Evolutionary conservation across 208 protist species (phyloP), one percentile per base, ranked within the genome.

Genomic region (Herpetomonas samuelpessoai): DNA sequence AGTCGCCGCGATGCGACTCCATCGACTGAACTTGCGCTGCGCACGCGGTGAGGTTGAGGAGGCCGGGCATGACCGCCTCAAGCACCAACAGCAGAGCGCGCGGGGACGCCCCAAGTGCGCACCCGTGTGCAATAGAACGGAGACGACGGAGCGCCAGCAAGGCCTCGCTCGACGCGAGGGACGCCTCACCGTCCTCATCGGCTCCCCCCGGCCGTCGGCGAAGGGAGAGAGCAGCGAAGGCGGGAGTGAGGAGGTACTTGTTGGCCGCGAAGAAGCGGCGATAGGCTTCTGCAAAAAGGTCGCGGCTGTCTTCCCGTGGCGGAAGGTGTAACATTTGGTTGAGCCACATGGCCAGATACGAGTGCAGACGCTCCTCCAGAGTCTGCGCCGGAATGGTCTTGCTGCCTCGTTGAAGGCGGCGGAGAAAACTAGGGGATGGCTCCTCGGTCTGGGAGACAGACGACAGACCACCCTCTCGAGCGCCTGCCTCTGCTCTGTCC

Each of bases 311-410:
- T 16, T 12, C 41, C 19, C 62, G 50, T 0, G 51, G 35, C 0
- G 73, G 70, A 24, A 92, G 38, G 1, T 19, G 10, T 25, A 84
- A 46, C 14, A 79, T 48, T 2, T 38, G 49, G 45, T 95, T 91
- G 14, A 77, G 35, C 24, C 86, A 66, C 51, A 74, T 62, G 12
- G 71, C 65, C 14, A 88, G 7, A 26, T 48, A 78, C 10, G 88
- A 50, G 47, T 93, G 83, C 14, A 95, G 72, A 6, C 89, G 78
- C 35, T 93, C 77, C 65, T 88, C 76, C 0, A 95, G 2, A 2
- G 89, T 95, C 57, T 95, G 83, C 14, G 30, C 27, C 14, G 85
- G 80, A 27, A 92, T 57, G 2, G 59, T 62, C n/a, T 35, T 38
- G 35, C 10, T 55, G 12, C 22, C 28, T 21, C 12, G 25, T 31